Base-by-base conservation (phyloP, 1,284 basidiomycete species). In the Inonotus obliquus region DNA sequence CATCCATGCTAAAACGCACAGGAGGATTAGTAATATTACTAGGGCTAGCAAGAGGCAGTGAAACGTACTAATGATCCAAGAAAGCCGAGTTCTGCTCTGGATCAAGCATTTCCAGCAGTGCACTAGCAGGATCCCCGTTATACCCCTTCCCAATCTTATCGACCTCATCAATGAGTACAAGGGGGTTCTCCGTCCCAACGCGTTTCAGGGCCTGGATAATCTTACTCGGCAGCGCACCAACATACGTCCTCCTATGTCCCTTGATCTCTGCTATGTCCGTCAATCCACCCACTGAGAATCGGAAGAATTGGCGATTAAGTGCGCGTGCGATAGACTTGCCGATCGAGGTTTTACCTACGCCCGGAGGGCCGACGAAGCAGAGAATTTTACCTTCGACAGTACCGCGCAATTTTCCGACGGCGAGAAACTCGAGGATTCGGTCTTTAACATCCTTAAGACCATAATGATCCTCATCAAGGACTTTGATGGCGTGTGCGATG, bases 231-330 rank as follows among this genome's bases (percentile, higher is more conserved):
- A 99, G 85, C 0, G 95, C 94, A 54, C 91, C 96, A 61, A 98
- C 95, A 72, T 98, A 99, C 21, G 96, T 99, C 71, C 97, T 79
- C 69, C 97, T 80, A 73, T 99, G 96, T 2, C 97, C 97, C 77
- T 99, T 99, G 74, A 99, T 98, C 81, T 99, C 97, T 59, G 96
- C 97, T 0, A 98, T 96, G 71, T 99, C 96, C 61, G 94, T 94
- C 69, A 99, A 76, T 27, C 97, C 96, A 67, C 97, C 97, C 4
- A 99, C 96, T 13, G 92, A 95, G 79, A 99, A 98, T 52, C 96
- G 84, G 84, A 95, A 96, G 79, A 97, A 96, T 70, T 93, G 86
- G 59, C 94, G 77, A 57, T 90, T 85, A 48, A 97, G 77, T 6
- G 94, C 93, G 9, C 92, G 81, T 0, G 94, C 89, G 59, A 97